These are phyloP conservation scores for Sabuloglossum arenarium DNA, from an alignment of 495 filamentous ascomycete genomes.

Conservation along the genomic window DNA sequence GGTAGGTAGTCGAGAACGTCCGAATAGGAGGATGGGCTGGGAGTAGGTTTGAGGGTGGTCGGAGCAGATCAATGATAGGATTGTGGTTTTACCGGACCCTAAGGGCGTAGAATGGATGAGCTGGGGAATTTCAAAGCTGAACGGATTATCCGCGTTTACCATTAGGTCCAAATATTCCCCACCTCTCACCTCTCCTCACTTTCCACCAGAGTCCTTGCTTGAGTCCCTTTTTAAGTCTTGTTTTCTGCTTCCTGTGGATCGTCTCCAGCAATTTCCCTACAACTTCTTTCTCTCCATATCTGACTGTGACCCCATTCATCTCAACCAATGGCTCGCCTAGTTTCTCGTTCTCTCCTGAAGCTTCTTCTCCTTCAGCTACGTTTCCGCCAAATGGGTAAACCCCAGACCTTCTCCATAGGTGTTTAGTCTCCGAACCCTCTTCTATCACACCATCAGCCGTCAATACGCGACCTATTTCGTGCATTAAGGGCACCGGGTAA, in stretches of 20 bases:
- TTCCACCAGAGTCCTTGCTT: conserved; percentile 69
- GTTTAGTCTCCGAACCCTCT: not conserved
- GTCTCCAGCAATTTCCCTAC: conserved; percentile 58
- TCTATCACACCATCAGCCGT: not conserved
- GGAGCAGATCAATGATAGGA: conserved; percentile 78
- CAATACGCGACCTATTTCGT: not conserved
- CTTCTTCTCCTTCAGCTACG: not conserved
- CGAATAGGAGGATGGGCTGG: conserved; percentile 67
- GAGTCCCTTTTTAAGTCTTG: too few relatives aligned
- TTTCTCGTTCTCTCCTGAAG: not conserved
- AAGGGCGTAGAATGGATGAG: conserved; percentile 1
- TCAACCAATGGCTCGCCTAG: conserved; percentile 52
- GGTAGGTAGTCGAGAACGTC: conserved; percentile 55
- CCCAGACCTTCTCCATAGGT: not conserved
- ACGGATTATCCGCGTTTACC: conserved; percentile 18
- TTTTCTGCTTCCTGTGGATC: conserved; percentile 22
- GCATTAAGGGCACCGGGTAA: not conserved
- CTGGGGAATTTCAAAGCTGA: not conserved
- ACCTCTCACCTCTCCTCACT: conserved; percentile 62
- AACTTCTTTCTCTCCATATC: conserved; percentile 55
- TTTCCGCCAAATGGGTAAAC: conserved; percentile 12
- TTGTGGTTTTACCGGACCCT: conserved; percentile 73
- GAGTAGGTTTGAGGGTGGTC: conserved; percentile 93
- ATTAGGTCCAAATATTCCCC: conserved; percentile 84
- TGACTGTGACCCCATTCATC: conserved; percentile 63